Evolutionary conservation across 2,329 filamentous ascomycete species (phyloP).

Genomic region (Ambrosiella xylebori): DNA sequence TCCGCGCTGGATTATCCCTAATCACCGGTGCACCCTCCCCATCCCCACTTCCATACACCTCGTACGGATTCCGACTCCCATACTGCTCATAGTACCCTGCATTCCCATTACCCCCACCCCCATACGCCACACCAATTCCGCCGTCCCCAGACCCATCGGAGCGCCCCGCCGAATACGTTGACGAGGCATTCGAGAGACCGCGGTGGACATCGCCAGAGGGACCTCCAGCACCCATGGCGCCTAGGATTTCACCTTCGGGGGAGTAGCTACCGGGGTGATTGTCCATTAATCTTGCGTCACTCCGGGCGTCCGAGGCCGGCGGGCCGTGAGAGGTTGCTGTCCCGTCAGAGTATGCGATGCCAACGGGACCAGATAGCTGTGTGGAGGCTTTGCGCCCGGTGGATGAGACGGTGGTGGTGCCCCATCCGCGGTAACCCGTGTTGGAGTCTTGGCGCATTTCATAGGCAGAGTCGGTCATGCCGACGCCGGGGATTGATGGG

Average conservation of each 20-base stretch:
- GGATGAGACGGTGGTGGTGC: slow-evolving; percentile 45
- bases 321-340: slow-evolving; percentile 46
- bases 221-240: slow-evolving; percentile 53
- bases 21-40: slow-evolving; percentile 45
- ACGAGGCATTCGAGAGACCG: slow-evolving; percentile 88
- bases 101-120: slow-evolving; percentile 24
- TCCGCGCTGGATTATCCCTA: slow-evolving; percentile 74
- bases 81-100: slow-evolving; percentile 25
- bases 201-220: slow-evolving; percentile 50
- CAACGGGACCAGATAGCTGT: slow-evolving; percentile 59
- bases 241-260: slow-evolving; percentile 67
- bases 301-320: slow-evolving; percentile 49
- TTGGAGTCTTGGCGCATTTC: slow-evolving; percentile 65
- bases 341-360: slow-evolving; percentile 51
- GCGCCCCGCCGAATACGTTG: slow-evolving; percentile 70
- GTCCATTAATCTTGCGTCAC: slow-evolving; percentile 46
- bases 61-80: slow-evolving; percentile 13
- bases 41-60: slow-evolving; percentile 13
- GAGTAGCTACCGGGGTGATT: slow-evolving; percentile 28
- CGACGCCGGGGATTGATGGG: slow-evolving; percentile 48
- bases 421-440: slow-evolving; percentile 87
- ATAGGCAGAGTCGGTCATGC: slow-evolving; percentile 35
- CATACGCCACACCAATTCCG: slow-evolving; percentile 31
- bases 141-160: slow-evolving; percentile 49
- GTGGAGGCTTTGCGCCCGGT: slow-evolving; percentile 74